Evolutionary conservation across 1,284 basidiomycete species (phyloP).

Genomic region (Austroboletus novae-zelandiae): DNA sequence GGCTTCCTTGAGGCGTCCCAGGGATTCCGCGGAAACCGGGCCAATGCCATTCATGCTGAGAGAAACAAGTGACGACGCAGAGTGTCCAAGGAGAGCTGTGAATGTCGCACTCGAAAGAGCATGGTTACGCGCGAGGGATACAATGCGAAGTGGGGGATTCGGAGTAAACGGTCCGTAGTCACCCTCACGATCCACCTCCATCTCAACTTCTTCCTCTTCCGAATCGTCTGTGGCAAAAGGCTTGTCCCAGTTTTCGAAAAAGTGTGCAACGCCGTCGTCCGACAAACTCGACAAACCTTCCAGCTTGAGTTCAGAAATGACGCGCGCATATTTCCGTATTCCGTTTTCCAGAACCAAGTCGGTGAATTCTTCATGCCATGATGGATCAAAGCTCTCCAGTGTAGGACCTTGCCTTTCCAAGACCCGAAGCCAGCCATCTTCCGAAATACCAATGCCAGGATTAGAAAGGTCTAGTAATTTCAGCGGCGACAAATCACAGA

Average conservation of each 20-base stretch:
- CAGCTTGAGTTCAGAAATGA: slow-evolving; percentile 59
- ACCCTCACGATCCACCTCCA: slow-evolving; percentile 18
- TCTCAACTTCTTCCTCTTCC: slow-evolving; percentile 10
- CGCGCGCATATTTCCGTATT: slow-evolving; percentile 51
- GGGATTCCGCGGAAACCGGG: slow-evolving; percentile 50
- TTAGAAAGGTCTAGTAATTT: slow-evolving; percentile 61
- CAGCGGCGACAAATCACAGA: slow-evolving; percentile 50
- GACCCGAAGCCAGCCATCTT: slow-evolving; percentile 57
- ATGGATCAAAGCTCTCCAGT: slow-evolving; percentile 59
- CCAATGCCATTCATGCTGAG: slow-evolving; percentile 68
- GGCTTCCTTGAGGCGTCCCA: slow-evolving; percentile 51
- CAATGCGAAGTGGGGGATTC: slow-evolving; percentile 45
- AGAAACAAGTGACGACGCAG: slow-evolving; percentile 56
- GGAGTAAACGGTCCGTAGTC: slow-evolving; percentile 16
- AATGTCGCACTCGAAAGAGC: slow-evolving; percentile 60
- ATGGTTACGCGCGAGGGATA: slow-evolving; percentile 66
- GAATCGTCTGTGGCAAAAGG: slow-evolving; percentile 13
- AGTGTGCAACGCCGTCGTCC: slow-evolving; percentile 62
- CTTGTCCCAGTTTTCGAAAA: slow-evolving; percentile 51
- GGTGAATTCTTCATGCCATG: slow-evolving; percentile 57
- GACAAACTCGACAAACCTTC: slow-evolving; percentile 62
- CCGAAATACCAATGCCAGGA: slow-evolving; percentile 50
- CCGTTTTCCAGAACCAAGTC: slow-evolving; percentile 62
- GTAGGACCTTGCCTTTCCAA: slow-evolving; percentile 43
- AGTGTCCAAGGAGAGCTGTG: slow-evolving; percentile 66